phyloP scores from a whole-genome alignment of 441 rosid genomes.

The Pelargonium exstipulatum region DNA sequence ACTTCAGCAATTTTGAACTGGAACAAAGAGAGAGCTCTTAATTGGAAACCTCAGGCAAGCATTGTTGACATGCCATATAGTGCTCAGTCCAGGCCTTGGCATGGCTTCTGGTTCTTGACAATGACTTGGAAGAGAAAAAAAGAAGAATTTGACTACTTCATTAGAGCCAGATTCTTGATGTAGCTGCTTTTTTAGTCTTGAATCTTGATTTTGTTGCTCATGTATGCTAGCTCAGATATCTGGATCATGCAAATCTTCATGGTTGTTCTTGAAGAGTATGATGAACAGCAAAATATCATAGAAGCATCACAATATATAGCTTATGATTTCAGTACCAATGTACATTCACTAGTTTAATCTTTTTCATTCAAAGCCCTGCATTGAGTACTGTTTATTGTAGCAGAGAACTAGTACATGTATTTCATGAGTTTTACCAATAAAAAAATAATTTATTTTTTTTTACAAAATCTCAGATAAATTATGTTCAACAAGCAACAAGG shows the following conservation, averaged over 20 bases:
- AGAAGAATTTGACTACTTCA: neutral
- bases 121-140: slow-evolving; percentile 35
- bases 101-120: slow-evolving; percentile 45
- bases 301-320: too few species aligned
- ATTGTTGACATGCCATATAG: slow-evolving; percentile 22
- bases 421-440: too few species aligned
- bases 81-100: slow-evolving; percentile 29
- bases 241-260: too few species aligned
- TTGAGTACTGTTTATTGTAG: too few species aligned
- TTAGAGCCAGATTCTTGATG: neutral
- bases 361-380: too few species aligned
- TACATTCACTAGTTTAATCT: too few species aligned
- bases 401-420: too few species aligned
- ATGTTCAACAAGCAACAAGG: neutral
- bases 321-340: too few species aligned
- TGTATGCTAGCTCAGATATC: neutral
- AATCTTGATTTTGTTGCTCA: slow-evolving; percentile 1
- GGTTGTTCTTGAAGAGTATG: too few species aligned
- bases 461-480: neutral
- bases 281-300: too few species aligned
- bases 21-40: slow-evolving; percentile 30
- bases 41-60: slow-evolving; percentile 11
- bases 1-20: slow-evolving; percentile 40
- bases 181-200: neutral
- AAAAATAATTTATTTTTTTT: too few species aligned